A percentile compares a stretch with the other conserved stretches of the same genome.
phyloP scores from a whole-genome alignment of 2,329 filamentous ascomycete genomes.

The Cryphonectria radicalis region DNA sequence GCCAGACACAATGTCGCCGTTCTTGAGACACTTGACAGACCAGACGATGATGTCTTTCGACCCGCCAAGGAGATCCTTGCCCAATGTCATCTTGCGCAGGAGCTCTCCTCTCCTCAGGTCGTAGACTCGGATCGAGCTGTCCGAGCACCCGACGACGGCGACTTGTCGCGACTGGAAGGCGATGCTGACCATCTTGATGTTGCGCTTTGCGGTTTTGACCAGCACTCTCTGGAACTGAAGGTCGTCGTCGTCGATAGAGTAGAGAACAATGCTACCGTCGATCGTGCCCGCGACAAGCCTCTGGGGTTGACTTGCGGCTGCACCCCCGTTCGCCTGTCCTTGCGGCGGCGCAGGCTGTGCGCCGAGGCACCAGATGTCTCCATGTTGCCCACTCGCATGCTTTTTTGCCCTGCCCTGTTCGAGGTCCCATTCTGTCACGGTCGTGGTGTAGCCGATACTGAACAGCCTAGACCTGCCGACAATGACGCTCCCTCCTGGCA shows the following conservation, averaged over 20 bases:
- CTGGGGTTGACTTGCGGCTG: slow-evolving; percentile 29
- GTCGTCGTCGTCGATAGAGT: slow-evolving; percentile 84
- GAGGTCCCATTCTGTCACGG: slow-evolving; percentile 94
- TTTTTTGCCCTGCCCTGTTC: slow-evolving; percentile 75
- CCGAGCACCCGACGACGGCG: slow-evolving; percentile 90
- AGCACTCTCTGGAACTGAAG: slow-evolving; percentile 79
- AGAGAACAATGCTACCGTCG: slow-evolving; percentile 84
- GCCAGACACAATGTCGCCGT: slow-evolving; percentile 89
- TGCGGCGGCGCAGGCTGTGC: slow-evolving; percentile 69
- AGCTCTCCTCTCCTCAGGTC: slow-evolving; percentile 79
- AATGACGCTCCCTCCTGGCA: slow-evolving; percentile 63
- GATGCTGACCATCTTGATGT: slow-evolving; percentile 87
- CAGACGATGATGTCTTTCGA: slow-evolving; percentile 88
- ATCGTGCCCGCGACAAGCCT: slow-evolving; percentile 86
- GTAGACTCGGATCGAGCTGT: slow-evolving; percentile 91
- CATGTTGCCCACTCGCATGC: slow-evolving; percentile 89
- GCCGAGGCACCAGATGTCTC: slow-evolving; percentile 95
- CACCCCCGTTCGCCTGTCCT: slow-evolving; percentile 35
- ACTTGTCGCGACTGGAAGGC: slow-evolving; percentile 84
- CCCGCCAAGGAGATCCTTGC: slow-evolving; percentile 75
- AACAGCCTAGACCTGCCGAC: slow-evolving; percentile 83
- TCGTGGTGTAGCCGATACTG: slow-evolving; percentile 92
- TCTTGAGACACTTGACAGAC: slow-evolving; percentile 86
- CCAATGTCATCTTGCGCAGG: slow-evolving; percentile 82
- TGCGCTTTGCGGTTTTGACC: slow-evolving; percentile 77